Base-by-base conservation (phyloP, 2,329 filamentous ascomycete genomes). In the Sclerotinia sclerotiorum region DNA sequence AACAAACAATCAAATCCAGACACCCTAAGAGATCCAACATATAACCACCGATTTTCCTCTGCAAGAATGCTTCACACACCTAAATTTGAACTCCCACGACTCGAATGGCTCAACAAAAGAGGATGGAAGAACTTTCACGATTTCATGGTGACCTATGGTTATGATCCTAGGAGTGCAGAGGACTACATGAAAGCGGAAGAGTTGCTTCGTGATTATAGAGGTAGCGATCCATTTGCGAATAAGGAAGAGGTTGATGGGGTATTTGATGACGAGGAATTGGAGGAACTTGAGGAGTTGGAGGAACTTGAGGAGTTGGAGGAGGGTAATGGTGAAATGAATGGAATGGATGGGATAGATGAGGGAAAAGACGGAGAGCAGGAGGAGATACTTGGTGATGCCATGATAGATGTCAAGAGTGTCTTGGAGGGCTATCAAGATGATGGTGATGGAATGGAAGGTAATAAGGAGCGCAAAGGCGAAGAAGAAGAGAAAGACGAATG, bases 81-180 rank as follows among this genome's bases (percentile, higher is more conserved):
- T 21, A 35, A 1, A 8, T 62, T 21, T 3, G n/a, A 35, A 19
- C 46, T 62, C 7, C 11, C 60, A 11, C 35, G n/a, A 13, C 46
- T 62, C 7, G 60, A 62, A 51, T 62, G 60, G 46, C 46, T 62
- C 2, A 62, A 51, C 8, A 62, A 13, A 27, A 27, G 60, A 51
- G 60, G 60, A 8, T 62, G 46, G 60, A 24, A 24, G 11, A 51
- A 8, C 3, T 62, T 62, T 35, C 32, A 62, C 39, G 29, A 62
- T 15, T 62, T 62, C 32, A 62, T 62, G 46, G 29, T 39, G 2
- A 51, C 29, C 19, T n/a, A 62, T 39, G 32, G 17, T 13, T 62
- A 62, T 6, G 21, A 62, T 27, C 46, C 46, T 27, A 32, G 1
- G 13, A 62, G 60, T n/a, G 60, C 27, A 3, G n/a, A 17, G 32